Base-by-base conservation (phyloP, 768 basidiomycete species). In the Cystobasidium tubakii region DNA sequence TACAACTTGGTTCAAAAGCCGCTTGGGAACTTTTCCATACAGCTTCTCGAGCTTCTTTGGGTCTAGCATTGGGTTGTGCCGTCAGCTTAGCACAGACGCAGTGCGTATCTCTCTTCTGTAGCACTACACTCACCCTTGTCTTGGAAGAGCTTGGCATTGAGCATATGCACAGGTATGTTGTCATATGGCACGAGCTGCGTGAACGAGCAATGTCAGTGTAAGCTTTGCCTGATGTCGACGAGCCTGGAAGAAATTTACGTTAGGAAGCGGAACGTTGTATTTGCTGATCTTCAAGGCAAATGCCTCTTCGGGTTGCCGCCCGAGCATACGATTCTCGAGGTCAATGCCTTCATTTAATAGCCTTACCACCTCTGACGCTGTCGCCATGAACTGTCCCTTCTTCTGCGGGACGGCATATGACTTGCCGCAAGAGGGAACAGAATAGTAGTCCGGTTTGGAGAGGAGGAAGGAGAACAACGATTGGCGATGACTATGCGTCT, bases 331-430 rank as follows among this genome's bases (percentile, higher is more conserved):
- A 25, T 60, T 34, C 21, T 60, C 57, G 3, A 15, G 4, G 4
- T 60, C 57, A 15, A 60, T 60, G 21, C 57, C 57, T 60, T 29
- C 25, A 29, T 60, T 60, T 2, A 60, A 21, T 31, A 34, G 12
- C 23, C 13, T 15, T 4, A 60, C 57, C 15, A 60, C 57, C 23
- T 27, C 57, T 27, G 57, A 60, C 13, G 57, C 57, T 7, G 29
- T 2, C 4, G 57, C 57, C 29, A 60, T 27, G 27, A 60, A 60
- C 23, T 60, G 29, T n/a, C 27, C 57, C 23, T 60, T 34, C 57
- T 60, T 60, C 57, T 27, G 57, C 23, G 57, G 57, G 3, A 60
- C 57, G 13, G 57, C 57, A 60, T 60, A 60, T 25, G 57, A 60
- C 21, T 60, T 60, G 57, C 57, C 27, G 3, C 12, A 25, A 34